Percentiles rank a stretch among this genome's conserved stretches.
Conservation (phyloP, 2,329 filamentous ascomycete genomes). For the Ceratocystis huliohia region DNA sequence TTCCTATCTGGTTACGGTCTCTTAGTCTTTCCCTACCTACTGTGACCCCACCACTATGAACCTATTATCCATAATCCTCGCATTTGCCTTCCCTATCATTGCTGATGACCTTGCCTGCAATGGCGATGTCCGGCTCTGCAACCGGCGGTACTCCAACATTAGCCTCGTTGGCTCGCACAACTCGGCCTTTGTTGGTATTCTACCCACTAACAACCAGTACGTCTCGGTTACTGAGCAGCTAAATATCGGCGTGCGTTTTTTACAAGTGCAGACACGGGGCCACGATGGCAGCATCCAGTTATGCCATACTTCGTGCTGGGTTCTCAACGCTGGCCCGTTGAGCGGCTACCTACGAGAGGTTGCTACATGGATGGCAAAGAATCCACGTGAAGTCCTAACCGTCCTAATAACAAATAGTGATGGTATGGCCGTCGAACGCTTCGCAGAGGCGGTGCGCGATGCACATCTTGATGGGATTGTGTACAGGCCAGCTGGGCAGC, state of each 20-base stretch:
- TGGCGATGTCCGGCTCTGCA: conserved; percentile 43
- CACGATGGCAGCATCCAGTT: conserved; percentile 40
- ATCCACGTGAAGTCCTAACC: conserved; percentile 50
- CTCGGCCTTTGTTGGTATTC: conserved; percentile 47
- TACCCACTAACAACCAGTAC: conserved; percentile 47
- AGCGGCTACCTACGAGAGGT: conserved; percentile 42
- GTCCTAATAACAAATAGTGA: conserved; percentile 52
- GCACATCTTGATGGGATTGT: conserved; percentile 45
- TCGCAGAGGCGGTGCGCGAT: conserved; percentile 41
- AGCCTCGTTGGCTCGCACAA: conserved; percentile 54
- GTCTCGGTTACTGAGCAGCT: conserved; percentile 46
- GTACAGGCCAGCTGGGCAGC: conserved; percentile 36
- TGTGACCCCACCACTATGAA: neutral
- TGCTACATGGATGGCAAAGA: conserved; percentile 46
- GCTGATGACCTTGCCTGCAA: conserved; percentile 37
- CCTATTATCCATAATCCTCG: neutral
- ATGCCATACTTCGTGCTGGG: conserved; percentile 51
- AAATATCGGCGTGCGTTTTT: conserved; percentile 47
- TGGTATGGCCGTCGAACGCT: conserved; percentile 41
- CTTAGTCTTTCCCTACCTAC: neutral
- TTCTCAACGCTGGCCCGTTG: conserved; percentile 47
- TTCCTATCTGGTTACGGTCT: neutral
- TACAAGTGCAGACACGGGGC: conserved; percentile 52
- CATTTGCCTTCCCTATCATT: neutral
- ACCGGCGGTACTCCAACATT: conserved; percentile 44